These are phyloP conservation scores for Stagonosporopsis tanaceti DNA, from an alignment of 2,329 filamentous ascomycete species.

Conservation along the genomic window DNA sequence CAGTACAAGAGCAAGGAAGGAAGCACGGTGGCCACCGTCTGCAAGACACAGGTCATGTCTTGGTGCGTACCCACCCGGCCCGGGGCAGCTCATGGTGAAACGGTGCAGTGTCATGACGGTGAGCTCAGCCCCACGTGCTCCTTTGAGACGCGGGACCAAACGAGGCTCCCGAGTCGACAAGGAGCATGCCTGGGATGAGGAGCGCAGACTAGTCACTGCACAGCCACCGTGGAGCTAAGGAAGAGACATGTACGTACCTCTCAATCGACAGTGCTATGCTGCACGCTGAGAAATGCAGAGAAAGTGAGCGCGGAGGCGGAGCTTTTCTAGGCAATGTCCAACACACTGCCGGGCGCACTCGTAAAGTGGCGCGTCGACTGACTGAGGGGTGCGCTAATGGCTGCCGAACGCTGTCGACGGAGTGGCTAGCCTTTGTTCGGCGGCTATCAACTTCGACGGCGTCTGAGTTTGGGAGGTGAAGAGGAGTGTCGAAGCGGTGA, in stretches of 20 bases:
- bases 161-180: constrained; percentile 17
- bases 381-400: constrained; percentile 22
- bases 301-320: constrained; percentile 3
- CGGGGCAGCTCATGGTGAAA: constrained; percentile 36
- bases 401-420: constrained; percentile 15
- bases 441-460: constrained; percentile 11
- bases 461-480: constrained; percentile 10
- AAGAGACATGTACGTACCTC: constrained; percentile 12
- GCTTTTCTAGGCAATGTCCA: constrained; percentile 7
- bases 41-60: constrained; percentile 28
- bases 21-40: constrained; percentile 25
- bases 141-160: constrained; percentile 25
- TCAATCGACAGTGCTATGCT: constrained; percentile 4
- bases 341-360: constrained; percentile 11
- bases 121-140: constrained; percentile 37
- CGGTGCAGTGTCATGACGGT: constrained; percentile 33
- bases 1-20: constrained; percentile 26
- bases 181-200: constrained; percentile 15
- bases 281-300: constrained; percentile 1
- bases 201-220: constrained; percentile 10
- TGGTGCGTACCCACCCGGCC: constrained; percentile 25
- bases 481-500: constrained; percentile 11
- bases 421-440: constrained; percentile 14
- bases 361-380: constrained; percentile 18
- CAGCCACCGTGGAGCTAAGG: constrained; percentile 13